Percentiles rank a stretch among this genome's conserved stretches.
Conservation (phyloP, 164 flowering plant species). For the Dillenia turbinata region DNA sequence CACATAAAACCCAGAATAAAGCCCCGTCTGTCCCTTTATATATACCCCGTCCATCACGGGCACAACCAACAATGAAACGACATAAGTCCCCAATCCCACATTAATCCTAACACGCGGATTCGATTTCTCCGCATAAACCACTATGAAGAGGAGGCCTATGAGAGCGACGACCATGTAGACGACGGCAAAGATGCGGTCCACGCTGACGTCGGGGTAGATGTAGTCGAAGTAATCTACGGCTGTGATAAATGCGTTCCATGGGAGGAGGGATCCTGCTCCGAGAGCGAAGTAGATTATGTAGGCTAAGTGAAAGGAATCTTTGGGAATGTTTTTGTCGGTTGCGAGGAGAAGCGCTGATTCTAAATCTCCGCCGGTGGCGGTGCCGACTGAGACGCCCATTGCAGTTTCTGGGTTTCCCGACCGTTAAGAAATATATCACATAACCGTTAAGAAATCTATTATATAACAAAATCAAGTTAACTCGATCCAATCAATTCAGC, state of each 20-base stretch:
- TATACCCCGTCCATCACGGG: slow-evolving; percentile 70
- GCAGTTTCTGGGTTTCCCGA: no score
- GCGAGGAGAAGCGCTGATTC: no score
- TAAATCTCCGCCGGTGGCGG: no score
- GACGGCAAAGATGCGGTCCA: slow-evolving; percentile 84
- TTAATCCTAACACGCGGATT: slow-evolving; percentile 54
- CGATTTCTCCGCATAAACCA: slow-evolving; percentile 50
- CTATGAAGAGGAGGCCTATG: slow-evolving; percentile 34
- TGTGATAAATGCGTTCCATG: slow-evolving; percentile 98
- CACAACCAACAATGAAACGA: slow-evolving; percentile 50
- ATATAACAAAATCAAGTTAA: no score
- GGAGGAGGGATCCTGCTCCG: slow-evolving; percentile 81
- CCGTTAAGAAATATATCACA: no score
- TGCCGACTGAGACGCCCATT: no score
- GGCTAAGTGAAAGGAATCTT: slow-evolving; percentile 68
- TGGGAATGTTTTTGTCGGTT: slow-evolving; percentile 27
- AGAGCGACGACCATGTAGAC: slow-evolving; percentile 71
- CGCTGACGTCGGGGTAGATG: slow-evolving; percentile 74
- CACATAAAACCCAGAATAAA: slow-evolving; percentile 59
- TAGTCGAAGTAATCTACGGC: slow-evolving; percentile 94
- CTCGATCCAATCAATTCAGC: no score
- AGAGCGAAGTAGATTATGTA: slow-evolving; percentile 84
- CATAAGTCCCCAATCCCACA: slow-evolving; percentile 58
- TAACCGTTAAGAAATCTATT: no score
- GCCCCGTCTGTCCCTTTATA: slow-evolving; percentile 58